phyloP scores from a whole-genome alignment of 805 yeast genomes.

The Sugiyamaella marilandica region DNA sequence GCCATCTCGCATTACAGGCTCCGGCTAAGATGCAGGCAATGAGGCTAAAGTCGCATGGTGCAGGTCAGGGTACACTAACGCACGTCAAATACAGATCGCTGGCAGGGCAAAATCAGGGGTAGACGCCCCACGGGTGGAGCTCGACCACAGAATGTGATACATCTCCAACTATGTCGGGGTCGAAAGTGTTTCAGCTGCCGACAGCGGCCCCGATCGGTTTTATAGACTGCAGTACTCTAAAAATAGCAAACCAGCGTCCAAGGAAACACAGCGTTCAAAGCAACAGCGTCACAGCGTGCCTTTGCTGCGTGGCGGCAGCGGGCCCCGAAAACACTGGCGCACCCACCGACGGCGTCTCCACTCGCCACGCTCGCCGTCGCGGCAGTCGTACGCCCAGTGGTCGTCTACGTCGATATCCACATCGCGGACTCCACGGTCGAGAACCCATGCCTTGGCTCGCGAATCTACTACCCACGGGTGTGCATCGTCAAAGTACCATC shows the following conservation, averaged over 20 bases:
- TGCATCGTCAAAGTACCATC: constrained; percentile 65
- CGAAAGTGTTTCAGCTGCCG: too few species aligned
- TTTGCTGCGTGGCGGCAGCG: constrained; percentile 13
- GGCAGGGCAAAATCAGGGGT: neutral
- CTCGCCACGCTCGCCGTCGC: constrained; percentile 29
- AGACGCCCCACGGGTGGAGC: neutral
- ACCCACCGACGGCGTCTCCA: constrained; percentile 40
- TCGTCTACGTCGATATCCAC: constrained; percentile 28
- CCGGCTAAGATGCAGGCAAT: too few species aligned
- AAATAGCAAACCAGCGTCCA: too few species aligned
- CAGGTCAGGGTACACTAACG: too few species aligned
- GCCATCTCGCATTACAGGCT: too few species aligned
- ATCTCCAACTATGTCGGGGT: too few species aligned
- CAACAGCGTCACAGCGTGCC: neutral
- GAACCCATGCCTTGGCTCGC: constrained; percentile 49
- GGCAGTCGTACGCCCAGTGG: constrained; percentile 37
- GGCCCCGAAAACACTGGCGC: constrained; percentile 29
- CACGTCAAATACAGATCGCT: too few species aligned
- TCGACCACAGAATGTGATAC: neutral
- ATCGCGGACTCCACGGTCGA: constrained; percentile 38
- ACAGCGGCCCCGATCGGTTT: neutral
- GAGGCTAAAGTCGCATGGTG: too few species aligned
- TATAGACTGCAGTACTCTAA: neutral
- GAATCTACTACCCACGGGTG: constrained; percentile 63
- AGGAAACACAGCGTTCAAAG: too few species aligned